These are phyloP conservation scores for Trypanosoma theileri DNA, from an alignment of 208 protist genomes.

Conservation along the genomic window DNA sequence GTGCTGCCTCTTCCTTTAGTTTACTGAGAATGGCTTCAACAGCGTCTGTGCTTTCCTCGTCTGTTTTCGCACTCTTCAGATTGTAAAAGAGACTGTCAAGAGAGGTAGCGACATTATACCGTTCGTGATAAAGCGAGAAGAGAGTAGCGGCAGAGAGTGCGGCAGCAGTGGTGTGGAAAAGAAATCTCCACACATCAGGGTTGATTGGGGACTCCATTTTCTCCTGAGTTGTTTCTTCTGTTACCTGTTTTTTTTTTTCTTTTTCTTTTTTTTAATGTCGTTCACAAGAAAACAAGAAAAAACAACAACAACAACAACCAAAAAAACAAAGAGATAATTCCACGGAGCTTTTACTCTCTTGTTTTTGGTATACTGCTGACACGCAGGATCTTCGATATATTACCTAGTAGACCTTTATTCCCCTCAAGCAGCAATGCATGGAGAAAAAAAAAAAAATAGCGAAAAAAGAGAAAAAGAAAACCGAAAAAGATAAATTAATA, in stretches of 20 bases:
- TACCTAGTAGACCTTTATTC: constrained; percentile 1
- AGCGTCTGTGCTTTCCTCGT: constrained; percentile 34
- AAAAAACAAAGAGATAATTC: too few species aligned
- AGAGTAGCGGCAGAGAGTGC: constrained; percentile 47
- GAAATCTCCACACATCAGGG: constrained; percentile 61
- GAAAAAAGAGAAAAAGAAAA: constrained; percentile 6
- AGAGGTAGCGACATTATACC: constrained; percentile 51
- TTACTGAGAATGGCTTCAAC: constrained; percentile 51
- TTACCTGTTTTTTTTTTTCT: neutral
- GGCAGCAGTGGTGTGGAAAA: constrained; percentile 67
- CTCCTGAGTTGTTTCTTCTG: neutral
- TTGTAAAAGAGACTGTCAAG: constrained; percentile 37
- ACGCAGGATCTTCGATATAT: too few species aligned
- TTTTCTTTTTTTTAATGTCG: constrained; percentile 11
- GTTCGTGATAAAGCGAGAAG: constrained; percentile 81
- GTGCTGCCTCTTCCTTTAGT: constrained; percentile 62
- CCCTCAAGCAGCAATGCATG: constrained; percentile 13
- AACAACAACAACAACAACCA: too few species aligned
- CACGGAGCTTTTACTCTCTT: too few species aligned
- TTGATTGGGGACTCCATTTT: constrained; percentile 88
- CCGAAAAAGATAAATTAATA: too few species aligned
- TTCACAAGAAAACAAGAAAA: neutral
- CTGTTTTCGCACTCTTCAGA: constrained; percentile 41
- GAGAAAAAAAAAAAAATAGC: constrained; percentile 20
- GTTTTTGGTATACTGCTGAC: too few species aligned